Base-by-base conservation (phyloP, 2,329 filamentous ascomycete species). In the Claviceps maximensis region DNA sequence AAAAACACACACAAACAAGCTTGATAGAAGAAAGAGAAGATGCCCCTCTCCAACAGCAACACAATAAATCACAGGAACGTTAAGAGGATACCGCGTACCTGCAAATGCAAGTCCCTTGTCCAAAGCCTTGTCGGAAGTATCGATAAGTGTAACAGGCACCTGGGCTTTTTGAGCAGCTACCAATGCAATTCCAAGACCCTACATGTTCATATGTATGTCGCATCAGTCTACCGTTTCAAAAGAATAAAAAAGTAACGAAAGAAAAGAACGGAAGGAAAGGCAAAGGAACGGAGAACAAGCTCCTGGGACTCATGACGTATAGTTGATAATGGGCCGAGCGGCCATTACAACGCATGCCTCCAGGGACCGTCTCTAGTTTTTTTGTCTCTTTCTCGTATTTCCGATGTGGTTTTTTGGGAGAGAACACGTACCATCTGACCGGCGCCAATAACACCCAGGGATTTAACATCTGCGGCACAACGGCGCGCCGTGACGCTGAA, bases 141-240 rank as follows among this genome's bases (percentile, higher is more conserved):
- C 93, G 55, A 98, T 80, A 42, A 98, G 69, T 12, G 80, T 89
- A 13, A 98, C 91, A 2, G 89, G 86, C 0, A 98, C 80, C 55
- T 82, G 76, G 45, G 91, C 91, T 67, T 76, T 89, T 59, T 88
- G 83, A 45, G 91, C 89, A 50, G 91, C 93, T 47, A 98, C 91
- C 17, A 98, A 81, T 50, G 93, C 93, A 67, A 98, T 98, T 55
- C 93, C 93, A 46, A 98, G 74, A 55, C 93, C 93, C 91, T 97
- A 29, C 40, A 45, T 44, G 15, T 49, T 15, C 12, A 33, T 51
- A 50, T 49, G 2, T 12, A 31, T 9, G 19, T 19, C 25, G 12
- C 33, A 40, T 52, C 50, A 52, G 51, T 45, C 47, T 40, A 36
- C 2, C n/a, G 15, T 44, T 49, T 49, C 29, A 25, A 51, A 38